phyloP scores from a whole-genome alignment of 176 grass and related monocot genomes.

The Carex littledalei region DNA sequence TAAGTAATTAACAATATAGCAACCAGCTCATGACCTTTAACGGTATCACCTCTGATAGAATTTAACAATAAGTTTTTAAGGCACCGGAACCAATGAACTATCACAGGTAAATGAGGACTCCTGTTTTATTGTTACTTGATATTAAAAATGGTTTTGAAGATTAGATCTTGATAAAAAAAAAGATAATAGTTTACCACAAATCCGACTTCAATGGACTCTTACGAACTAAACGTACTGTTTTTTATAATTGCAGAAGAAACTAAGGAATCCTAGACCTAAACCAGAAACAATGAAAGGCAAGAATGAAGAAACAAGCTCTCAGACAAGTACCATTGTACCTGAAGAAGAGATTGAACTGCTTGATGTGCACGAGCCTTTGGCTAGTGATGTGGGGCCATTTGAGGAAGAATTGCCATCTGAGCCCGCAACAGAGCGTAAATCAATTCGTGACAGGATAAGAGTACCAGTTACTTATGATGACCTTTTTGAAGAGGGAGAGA shows the following conservation, averaged over 20 bases:
- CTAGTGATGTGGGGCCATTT: background rate
- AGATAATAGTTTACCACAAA: background rate
- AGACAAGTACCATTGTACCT: conserved; percentile 45
- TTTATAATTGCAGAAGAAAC: conserved; percentile 67
- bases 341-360: conserved; percentile 32
- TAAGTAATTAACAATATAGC: background rate
- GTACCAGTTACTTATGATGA: conserved; percentile 80
- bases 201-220: background rate
- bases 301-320: conserved; percentile 54
- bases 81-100: background rate
- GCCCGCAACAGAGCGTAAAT: conserved; percentile 35
- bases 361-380: conserved; percentile 39
- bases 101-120: background rate
- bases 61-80: background rate
- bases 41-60: background rate
- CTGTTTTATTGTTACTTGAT: background rate
- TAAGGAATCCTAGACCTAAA: conserved; percentile 47
- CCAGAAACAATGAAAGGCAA: conserved; percentile 24
- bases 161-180: background rate
- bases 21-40: background rate
- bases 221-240: conserved; percentile 14
- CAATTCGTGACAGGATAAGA: conserved; percentile 61
- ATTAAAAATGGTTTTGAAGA: background rate
- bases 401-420: conserved; percentile 28
- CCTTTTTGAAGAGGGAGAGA: conserved; percentile 89